Evolutionary conservation across 805 yeast species (phyloP).

Genomic region (Sugiyamaella chiloensis): DNA sequence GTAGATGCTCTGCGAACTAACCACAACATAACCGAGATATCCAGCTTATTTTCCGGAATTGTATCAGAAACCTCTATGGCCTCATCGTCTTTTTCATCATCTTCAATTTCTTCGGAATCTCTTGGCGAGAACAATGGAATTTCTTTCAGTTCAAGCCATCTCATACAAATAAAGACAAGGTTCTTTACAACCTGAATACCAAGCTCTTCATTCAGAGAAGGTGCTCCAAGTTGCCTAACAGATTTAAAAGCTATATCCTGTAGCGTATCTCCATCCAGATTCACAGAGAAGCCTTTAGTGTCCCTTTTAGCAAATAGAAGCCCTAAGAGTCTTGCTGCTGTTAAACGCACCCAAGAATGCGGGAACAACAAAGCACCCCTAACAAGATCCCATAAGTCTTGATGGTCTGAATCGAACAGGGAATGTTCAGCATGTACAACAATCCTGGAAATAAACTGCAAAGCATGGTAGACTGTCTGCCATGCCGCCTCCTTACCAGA

Average conservation of each 20-base stretch:
- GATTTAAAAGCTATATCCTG: constrained; percentile 60
- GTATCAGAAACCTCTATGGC: constrained; percentile 26
- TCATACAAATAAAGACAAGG: constrained; percentile 54
- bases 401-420: constrained; percentile 33
- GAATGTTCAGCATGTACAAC: constrained; percentile 14
- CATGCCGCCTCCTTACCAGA: constrained; percentile 52
- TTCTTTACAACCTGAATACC: constrained; percentile 66
- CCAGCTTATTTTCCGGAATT: constrained; percentile 27
- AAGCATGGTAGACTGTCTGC: constrained; percentile 72
- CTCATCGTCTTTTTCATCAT: constrained; percentile 30
- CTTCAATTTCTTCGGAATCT: constrained; percentile 21
- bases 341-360: constrained; percentile 85
- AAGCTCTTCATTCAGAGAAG: constrained; percentile 59
- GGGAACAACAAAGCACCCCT: constrained; percentile 68
- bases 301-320: constrained; percentile 44
- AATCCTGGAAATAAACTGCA: constrained; percentile 47
- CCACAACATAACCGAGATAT: constrained; percentile 46
- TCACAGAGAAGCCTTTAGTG: constrained; percentile 10
- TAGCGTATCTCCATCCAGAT: constrained; percentile 29
- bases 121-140: constrained; percentile 26
- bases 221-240: constrained; percentile 80
- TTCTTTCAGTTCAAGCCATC: constrained; percentile 51
- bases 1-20: constrained; percentile 59
- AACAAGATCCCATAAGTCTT: constrained; percentile 49
- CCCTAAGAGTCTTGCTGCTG: constrained; percentile 59